A percentile compares a stretch with the other conserved stretches of the same genome.
Evolutionary conservation across 192 early-diverging fungal genomes (phyloP).

Genomic region (Gryganskiella cystojenkinii): DNA sequence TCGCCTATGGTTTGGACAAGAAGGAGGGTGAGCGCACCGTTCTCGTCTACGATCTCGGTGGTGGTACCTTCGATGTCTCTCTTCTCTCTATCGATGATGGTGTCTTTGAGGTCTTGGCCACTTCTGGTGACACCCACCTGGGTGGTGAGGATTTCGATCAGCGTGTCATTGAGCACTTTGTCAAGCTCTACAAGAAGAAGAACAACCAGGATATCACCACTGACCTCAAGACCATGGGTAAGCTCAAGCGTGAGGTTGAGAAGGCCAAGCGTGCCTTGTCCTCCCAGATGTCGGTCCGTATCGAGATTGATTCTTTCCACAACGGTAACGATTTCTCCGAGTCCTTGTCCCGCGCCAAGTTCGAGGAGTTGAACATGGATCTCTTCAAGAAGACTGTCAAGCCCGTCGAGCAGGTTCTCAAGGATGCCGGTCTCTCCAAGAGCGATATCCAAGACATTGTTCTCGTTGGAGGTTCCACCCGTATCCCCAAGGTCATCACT

Average conservation of each 20-base stretch:
- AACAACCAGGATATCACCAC: constrained; percentile 81
- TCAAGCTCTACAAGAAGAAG: constrained; percentile 94
- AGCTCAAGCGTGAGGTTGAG: constrained; percentile 94
- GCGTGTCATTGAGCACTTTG: constrained; percentile 93
- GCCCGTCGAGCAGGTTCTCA: constrained; percentile 93
- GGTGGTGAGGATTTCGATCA: constrained; percentile 99
- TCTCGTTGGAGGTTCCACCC: constrained; percentile 97
- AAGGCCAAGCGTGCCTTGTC: constrained; percentile 98
- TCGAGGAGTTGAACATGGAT: constrained; percentile 94
- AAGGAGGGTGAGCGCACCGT: constrained; percentile 90
- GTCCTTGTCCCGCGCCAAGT: constrained; percentile 96
- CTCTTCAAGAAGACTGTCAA: constrained; percentile 94
- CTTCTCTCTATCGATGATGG: constrained; percentile 95
- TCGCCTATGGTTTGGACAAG: constrained; percentile 98
- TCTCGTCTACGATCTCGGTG: constrained; percentile 97
- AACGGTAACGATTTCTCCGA: constrained; percentile 92
- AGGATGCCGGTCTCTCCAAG: constrained; percentile 90
- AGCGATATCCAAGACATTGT: constrained; percentile 94
- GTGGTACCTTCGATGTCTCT: constrained; percentile 99
- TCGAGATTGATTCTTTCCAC: constrained; percentile 93
- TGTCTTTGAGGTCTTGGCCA: constrained; percentile 96
- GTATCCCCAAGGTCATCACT: constrained; percentile 97
- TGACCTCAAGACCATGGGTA: constrained; percentile 93
- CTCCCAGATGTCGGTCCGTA: constrained; percentile 90
- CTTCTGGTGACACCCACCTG: constrained; percentile 96